Evolutionary conservation across 768 basidiomycete species (phyloP).

Genomic region (Collybia sordida): DNA sequence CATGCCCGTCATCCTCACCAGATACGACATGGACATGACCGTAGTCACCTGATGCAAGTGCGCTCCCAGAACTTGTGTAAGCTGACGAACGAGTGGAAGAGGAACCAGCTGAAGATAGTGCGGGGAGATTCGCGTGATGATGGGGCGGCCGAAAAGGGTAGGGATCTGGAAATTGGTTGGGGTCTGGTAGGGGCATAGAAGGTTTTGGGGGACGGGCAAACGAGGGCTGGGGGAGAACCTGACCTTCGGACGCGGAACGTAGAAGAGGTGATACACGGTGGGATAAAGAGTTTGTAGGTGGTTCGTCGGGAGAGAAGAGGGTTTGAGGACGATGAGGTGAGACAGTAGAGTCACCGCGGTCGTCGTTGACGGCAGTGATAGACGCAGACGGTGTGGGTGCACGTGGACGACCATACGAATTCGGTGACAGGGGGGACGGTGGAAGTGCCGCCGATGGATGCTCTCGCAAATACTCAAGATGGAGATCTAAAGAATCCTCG

Average conservation of each 20-base stretch:
- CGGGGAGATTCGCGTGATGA: conserved; percentile 45
- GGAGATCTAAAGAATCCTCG: conserved; percentile 17
- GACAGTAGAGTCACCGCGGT: conserved; percentile 4
- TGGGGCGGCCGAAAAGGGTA: conserved; percentile 61
- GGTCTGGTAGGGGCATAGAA: conserved; percentile 52
- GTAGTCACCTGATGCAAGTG: conserved; percentile 58
- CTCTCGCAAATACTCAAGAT: conserved; percentile 27
- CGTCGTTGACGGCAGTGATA: conserved; percentile 9
- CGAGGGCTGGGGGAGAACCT: conserved; percentile 9
- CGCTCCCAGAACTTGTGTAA: conserved; percentile 72
- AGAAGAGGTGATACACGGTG: conserved; percentile 37
- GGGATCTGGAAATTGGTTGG: conserved; percentile 69
- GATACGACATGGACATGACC: conserved; percentile 67
- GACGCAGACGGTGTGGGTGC: conserved; percentile 35
- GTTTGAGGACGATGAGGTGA: conserved; percentile 1
- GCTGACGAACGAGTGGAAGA: conserved; percentile 79
- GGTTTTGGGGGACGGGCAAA: conserved; percentile 46
- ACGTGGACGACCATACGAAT: conserved; percentile 33
- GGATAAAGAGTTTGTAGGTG: conserved; percentile 34
- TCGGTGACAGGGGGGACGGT: conserved; percentile 31
- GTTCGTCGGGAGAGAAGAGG: conserved; percentile 21
- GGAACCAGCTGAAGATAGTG: conserved; percentile 70
- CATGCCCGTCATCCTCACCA: conserved; percentile 55
- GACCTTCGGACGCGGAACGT: conserved; percentile 14
- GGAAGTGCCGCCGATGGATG: conserved; percentile 28